Percentiles rank a stretch among this genome's conserved stretches.
Evolutionary conservation across 495 filamentous ascomycete genomes (phyloP).

Genomic region (Podospora australis): DNA sequence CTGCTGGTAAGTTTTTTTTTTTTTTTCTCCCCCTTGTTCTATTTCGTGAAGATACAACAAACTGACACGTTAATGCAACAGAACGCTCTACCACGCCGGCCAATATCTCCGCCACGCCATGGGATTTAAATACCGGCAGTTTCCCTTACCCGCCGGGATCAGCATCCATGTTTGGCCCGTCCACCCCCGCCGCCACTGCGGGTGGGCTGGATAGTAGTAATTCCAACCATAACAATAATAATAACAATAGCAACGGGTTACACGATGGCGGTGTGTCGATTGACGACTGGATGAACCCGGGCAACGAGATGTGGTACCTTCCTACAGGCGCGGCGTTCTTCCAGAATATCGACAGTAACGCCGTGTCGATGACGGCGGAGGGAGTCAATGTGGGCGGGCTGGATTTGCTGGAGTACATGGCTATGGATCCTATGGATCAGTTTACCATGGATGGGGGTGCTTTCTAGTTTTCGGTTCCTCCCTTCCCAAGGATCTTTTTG

Average conservation of each 20-base stretch:
- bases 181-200: constrained; percentile 36
- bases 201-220: constrained; percentile 21
- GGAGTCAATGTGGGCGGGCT: constrained; percentile 52
- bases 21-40: background rate
- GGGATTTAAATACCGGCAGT: constrained; percentile 40
- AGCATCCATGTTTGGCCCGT: constrained; percentile 39
- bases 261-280: constrained; percentile 27
- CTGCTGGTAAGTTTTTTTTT: constrained; percentile 18
- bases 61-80: no score
- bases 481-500: no score
- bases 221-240: background rate
- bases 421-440: constrained; percentile 39
- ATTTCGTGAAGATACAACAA: background rate
- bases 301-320: constrained; percentile 53
- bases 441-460: constrained; percentile 34
- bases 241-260: constrained; percentile 7
- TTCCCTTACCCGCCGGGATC: constrained; percentile 44
- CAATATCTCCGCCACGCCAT: constrained; percentile 50
- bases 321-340: constrained; percentile 49
- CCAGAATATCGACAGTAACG: constrained; percentile 45
- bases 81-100: constrained; percentile 41
- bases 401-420: constrained; percentile 53
- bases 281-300: constrained; percentile 36
- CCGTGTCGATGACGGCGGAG: constrained; percentile 52
- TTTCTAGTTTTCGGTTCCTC: constrained; percentile 15